Evolutionary conservation across 202 grass and related monocot species (phyloP).

Genomic region (Digitaria exilis): DNA sequence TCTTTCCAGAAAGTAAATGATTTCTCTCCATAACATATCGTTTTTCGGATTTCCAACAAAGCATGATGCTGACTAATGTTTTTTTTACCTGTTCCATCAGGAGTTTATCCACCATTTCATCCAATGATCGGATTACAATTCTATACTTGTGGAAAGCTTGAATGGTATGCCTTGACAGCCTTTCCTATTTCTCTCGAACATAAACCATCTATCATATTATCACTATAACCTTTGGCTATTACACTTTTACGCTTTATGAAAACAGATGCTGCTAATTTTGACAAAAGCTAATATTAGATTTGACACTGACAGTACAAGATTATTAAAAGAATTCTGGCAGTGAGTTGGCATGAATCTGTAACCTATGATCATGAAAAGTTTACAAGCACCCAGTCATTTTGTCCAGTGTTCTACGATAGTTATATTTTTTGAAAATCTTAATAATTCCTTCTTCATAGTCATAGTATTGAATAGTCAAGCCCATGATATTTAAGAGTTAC

Average conservation of each 20-base stretch:
- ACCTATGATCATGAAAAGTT: constrained; percentile 12
- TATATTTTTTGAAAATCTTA: not conserved
- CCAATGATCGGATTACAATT: constrained; percentile 85
- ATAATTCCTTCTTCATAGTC: constrained; percentile 24
- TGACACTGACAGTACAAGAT: constrained; percentile 2
- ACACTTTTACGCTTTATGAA: constrained; percentile 2
- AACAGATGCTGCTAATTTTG: not conserved
- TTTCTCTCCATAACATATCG: not conserved
- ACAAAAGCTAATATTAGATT: not conserved
- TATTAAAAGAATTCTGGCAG: not conserved
- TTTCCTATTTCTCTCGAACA: not conserved
- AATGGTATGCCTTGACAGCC: constrained; percentile 61
- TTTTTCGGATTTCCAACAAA: constrained; percentile 17
- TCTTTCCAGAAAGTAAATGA: not conserved
- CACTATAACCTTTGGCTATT: constrained; percentile 11
- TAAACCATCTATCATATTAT: not conserved
- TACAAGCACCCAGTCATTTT: not conserved
- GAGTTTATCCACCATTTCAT: constrained; percentile 83
- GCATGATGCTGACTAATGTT: constrained; percentile 28
- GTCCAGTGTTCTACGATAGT: not conserved
- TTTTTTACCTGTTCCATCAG: constrained; percentile 44
- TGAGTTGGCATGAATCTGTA: not conserved
- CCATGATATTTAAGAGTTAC: constrained; percentile 32
- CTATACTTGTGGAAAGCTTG: constrained; percentile 84
- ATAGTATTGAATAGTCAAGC: constrained; percentile 20